These are phyloP conservation scores for Amanita molliuscula DNA, from an alignment of 768 basidiomycete genomes.

Conservation along the genomic window DNA sequence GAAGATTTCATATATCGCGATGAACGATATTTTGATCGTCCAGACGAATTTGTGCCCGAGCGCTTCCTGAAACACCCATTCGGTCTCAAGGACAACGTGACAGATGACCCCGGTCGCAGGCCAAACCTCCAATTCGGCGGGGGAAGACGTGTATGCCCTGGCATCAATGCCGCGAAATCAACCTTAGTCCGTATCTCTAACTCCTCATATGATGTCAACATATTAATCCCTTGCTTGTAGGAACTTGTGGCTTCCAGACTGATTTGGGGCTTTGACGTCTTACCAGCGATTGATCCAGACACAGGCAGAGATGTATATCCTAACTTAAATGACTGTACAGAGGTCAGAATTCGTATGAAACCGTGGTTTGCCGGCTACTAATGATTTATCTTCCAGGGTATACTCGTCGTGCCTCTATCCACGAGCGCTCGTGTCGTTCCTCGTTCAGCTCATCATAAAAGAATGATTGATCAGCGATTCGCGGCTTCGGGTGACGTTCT, in stretches of 20 bases:
- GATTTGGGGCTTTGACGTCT: constrained; percentile 4
- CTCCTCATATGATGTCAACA: neutral
- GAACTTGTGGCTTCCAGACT: constrained; percentile 2
- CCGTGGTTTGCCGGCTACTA: too few relatives aligned
- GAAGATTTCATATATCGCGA: constrained; percentile 16
- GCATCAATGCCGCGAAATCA: constrained; percentile 11
- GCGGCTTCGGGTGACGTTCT: neutral
- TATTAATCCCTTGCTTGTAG: neutral
- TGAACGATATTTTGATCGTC: constrained; percentile 12
- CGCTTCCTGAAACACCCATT: constrained; percentile 11
- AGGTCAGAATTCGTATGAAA: neutral
- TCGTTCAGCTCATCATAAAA: constrained; percentile 1
- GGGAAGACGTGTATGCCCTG: constrained; percentile 13
- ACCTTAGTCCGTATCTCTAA: neutral
- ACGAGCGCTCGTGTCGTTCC: neutral
- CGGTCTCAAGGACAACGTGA: constrained; percentile 4
- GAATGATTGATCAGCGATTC: neutral
- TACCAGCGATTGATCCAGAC: neutral
- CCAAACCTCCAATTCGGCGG: constrained; percentile 10
- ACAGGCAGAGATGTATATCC: constrained; percentile 1
- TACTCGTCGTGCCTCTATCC: neutral
- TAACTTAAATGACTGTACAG: neutral
- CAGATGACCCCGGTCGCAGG: constrained; percentile 8
- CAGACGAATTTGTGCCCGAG: constrained; percentile 14
- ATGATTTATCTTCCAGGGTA: neutral